Evolutionary conservation across 148 eudicot species (phyloP).

Genomic region (Rhododendron mucronatum): DNA sequence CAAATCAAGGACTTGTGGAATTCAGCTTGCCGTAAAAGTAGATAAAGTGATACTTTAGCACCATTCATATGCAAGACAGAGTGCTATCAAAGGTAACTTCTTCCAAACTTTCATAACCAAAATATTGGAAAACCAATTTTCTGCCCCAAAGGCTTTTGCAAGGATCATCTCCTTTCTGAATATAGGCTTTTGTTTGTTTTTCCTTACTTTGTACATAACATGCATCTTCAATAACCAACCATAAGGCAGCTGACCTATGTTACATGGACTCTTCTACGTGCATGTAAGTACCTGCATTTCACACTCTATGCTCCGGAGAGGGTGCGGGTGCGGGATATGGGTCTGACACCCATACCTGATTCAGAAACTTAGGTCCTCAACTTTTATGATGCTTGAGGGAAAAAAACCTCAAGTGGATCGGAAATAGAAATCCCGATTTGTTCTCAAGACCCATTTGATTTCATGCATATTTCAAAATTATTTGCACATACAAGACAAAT

Average conservation of each 20-base stretch:
- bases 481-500: not conserved
- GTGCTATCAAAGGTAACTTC: not conserved
- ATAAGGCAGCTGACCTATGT: not conserved
- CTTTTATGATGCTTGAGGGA: not conserved
- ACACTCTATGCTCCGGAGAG: not conserved
- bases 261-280: not conserved
- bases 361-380: not conserved
- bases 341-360: not conserved
- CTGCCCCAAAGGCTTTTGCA: not conserved
- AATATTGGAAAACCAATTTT: not conserved
- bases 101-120: not conserved
- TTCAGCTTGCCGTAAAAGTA: not conserved
- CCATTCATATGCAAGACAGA: not conserved
- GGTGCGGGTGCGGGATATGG: not conserved
- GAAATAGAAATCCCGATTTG: not conserved
- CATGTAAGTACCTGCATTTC: not conserved
- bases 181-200: not conserved
- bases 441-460: not conserved
- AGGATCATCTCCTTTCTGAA: not conserved
- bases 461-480: not conserved
- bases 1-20: constrained; percentile 20
- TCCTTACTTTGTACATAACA: not conserved
- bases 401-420: not conserved
- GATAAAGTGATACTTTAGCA: too few relatives aligned
- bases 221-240: not conserved